Evolutionary conservation across 768 basidiomycete genomes (phyloP).

Genomic region (Crucibulum laeve): DNA sequence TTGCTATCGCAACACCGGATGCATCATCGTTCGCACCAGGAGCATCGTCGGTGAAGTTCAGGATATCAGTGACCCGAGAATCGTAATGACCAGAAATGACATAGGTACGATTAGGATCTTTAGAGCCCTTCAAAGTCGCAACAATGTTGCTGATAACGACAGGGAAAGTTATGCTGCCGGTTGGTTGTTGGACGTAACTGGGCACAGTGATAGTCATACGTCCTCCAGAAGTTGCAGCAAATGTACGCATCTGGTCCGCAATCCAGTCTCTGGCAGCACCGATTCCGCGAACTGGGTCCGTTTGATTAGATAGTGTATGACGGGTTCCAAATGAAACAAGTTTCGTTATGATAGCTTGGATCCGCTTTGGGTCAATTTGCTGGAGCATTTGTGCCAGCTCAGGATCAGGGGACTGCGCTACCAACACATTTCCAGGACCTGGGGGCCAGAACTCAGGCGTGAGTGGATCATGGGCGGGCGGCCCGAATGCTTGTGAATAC

Average conservation of each 20-base stretch:
- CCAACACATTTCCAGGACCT: constrained; percentile 38
- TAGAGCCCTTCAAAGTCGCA: constrained; percentile 42
- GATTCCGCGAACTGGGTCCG: constrained; percentile 47
- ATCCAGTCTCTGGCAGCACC: constrained; percentile 57
- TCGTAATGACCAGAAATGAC: constrained; percentile 55
- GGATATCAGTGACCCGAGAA: constrained; percentile 34
- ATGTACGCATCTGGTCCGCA: constrained; percentile 36
- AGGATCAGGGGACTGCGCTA: constrained; percentile 35
- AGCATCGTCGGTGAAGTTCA: constrained; percentile 39
- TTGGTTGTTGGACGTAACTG: constrained; percentile 38
- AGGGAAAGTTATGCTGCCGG: constrained; percentile 29
- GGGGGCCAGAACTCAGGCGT: constrained; percentile 33
- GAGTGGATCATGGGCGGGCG: constrained; percentile 1
- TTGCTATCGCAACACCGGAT: constrained; percentile 50
- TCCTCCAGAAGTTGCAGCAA: constrained; percentile 32
- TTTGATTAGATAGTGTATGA: constrained; percentile 48
- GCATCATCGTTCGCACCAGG: constrained; percentile 54
- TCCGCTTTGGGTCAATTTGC: constrained; percentile 39
- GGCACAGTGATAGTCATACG: constrained; percentile 41
- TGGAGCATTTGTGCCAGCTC: constrained; percentile 43
- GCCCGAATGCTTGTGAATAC: constrained; percentile 12
- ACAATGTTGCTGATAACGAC: constrained; percentile 49
- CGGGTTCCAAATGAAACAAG: constrained; percentile 55
- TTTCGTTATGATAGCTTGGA: constrained; percentile 43
- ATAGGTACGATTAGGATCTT: constrained; percentile 45